phyloP scores from a whole-genome alignment of 1,284 basidiomycete species.

The Spongiforma sp. region DNA sequence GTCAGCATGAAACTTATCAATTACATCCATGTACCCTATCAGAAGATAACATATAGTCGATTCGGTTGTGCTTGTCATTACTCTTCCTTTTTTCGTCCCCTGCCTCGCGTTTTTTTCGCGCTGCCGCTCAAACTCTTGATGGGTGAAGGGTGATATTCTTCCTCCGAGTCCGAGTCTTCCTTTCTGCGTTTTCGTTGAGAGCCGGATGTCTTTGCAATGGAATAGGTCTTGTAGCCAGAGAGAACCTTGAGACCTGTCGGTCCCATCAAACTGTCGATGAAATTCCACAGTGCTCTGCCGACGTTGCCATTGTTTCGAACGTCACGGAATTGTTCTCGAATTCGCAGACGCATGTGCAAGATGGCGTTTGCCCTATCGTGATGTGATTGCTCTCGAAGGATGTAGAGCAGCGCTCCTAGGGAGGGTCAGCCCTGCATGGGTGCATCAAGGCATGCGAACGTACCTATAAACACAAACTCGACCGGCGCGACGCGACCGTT shows the following conservation, averaged over 20 bases:
- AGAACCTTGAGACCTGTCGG: slow-evolving; percentile 37
- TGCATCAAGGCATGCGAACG: background rate
- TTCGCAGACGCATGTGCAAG: slow-evolving; percentile 53
- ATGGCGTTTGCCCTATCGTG: slow-evolving; percentile 57
- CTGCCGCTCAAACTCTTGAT: slow-evolving; percentile 40
- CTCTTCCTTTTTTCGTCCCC: slow-evolving; percentile 20
- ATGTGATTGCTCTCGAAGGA: slow-evolving; percentile 45
- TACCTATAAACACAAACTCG: slow-evolving; percentile 78
- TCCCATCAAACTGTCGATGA: slow-evolving; percentile 50
- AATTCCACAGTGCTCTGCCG: slow-evolving; percentile 58
- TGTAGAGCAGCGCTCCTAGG: slow-evolving; percentile 62
- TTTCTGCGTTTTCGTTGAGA: slow-evolving; percentile 41
- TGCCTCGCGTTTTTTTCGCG: slow-evolving; percentile 45
- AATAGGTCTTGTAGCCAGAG: slow-evolving; percentile 11
- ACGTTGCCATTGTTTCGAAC: slow-evolving; percentile 63
- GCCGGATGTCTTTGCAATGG: slow-evolving; percentile 4
- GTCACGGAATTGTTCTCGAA: slow-evolving; percentile 60
- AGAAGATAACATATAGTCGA: background rate
- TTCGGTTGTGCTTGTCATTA: slow-evolving; percentile 2
- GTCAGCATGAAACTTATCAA: background rate
- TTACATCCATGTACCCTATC: slow-evolving; percentile 1
- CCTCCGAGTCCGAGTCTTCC: slow-evolving; percentile 43
- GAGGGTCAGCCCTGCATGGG: too few relatives aligned
- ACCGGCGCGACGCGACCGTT: slow-evolving; percentile 68
- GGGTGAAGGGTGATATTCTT: slow-evolving; percentile 53